A percentile compares a stretch with the other conserved stretches of the same genome.
Conservation (phyloP, 2,329 filamentous ascomycete species). For the Exophiala spinifera region DNA sequence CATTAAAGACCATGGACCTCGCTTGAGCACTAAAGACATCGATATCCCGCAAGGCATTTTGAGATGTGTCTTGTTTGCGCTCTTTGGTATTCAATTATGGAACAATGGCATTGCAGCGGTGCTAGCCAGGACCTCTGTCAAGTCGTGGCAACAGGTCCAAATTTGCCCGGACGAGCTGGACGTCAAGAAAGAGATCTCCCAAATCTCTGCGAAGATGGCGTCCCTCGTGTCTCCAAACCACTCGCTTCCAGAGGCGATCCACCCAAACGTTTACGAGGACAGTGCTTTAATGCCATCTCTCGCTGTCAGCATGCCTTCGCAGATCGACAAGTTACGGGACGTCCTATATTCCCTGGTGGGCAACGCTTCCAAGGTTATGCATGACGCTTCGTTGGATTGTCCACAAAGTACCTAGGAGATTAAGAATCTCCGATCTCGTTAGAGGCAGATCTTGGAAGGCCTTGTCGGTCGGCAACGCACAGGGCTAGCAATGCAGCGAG, state of each 20-base stretch:
- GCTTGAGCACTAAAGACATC: not conserved
- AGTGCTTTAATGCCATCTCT: not conserved
- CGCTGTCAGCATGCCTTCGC: not conserved
- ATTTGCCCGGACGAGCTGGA: not conserved
- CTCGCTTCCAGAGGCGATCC: not conserved
- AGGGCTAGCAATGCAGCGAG: too few relatives aligned
- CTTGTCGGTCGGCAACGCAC: not conserved
- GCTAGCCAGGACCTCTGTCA: not conserved
- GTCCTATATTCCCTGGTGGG: not conserved
- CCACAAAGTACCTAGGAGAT: not conserved
- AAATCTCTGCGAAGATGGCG: not conserved
- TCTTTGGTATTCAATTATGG: constrained; percentile 39
- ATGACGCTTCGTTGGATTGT: not conserved
- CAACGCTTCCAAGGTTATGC: not conserved
- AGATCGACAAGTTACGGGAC: not conserved
- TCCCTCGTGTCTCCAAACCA: not conserved
- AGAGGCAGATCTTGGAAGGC: not conserved
- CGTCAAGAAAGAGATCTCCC: not conserved
- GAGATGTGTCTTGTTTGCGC: constrained; percentile 49
- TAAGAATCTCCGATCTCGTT: not conserved
- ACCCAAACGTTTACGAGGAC: not conserved
- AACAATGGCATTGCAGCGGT: not conserved
- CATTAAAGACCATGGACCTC: not conserved
- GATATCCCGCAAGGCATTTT: not conserved
- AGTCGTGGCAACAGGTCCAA: not conserved